These are phyloP conservation scores for Gastrolobium bilobum DNA, from an alignment of 306 rosid genomes.

Conservation along the genomic window DNA sequence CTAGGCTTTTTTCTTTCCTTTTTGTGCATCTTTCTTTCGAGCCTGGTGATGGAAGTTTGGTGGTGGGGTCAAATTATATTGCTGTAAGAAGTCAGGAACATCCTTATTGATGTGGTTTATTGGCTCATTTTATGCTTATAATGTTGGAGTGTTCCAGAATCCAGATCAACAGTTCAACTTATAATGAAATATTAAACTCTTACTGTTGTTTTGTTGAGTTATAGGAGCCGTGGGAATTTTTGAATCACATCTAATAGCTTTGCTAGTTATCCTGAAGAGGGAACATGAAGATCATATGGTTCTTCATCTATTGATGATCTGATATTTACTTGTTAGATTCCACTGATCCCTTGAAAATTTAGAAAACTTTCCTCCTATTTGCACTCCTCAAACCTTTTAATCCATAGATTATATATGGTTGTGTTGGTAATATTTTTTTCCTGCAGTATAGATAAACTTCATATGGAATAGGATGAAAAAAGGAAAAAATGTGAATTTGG, in stretches of 20 bases:
- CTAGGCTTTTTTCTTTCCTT: slow-evolving; percentile 13
- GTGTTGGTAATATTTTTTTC: neutral
- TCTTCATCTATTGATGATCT: slow-evolving; percentile 1
- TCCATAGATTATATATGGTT: slow-evolving; percentile 18
- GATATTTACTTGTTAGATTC: slow-evolving; percentile 36
- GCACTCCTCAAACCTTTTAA: slow-evolving; percentile 19
- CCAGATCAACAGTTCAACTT: slow-evolving; percentile 8
- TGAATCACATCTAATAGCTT: slow-evolving; percentile 1
- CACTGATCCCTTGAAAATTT: slow-evolving; percentile 10
- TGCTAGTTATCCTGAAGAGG: slow-evolving; percentile 5
- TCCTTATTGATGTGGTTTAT: slow-evolving; percentile 23
- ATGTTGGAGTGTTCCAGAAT: slow-evolving; percentile 4
- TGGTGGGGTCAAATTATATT: slow-evolving; percentile 26
- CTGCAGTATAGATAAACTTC: slow-evolving; percentile 1
- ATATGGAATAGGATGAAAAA: slow-evolving; percentile 7
- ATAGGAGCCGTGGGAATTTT: slow-evolving; percentile 12
- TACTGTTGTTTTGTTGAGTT: slow-evolving; percentile 11
- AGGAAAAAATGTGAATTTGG: neutral
- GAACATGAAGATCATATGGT: slow-evolving; percentile 26
- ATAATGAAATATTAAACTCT: neutral
- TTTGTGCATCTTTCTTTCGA: slow-evolving; percentile 34
- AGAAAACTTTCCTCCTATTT: slow-evolving; percentile 30
- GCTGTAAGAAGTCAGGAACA: slow-evolving; percentile 6
- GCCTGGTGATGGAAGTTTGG: slow-evolving; percentile 13
- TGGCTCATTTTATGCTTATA: slow-evolving; percentile 7